Evolutionary conservation across 2,329 filamentous ascomycete species (phyloP).

Genomic region (Sodiomyces alkalinus): DNA sequence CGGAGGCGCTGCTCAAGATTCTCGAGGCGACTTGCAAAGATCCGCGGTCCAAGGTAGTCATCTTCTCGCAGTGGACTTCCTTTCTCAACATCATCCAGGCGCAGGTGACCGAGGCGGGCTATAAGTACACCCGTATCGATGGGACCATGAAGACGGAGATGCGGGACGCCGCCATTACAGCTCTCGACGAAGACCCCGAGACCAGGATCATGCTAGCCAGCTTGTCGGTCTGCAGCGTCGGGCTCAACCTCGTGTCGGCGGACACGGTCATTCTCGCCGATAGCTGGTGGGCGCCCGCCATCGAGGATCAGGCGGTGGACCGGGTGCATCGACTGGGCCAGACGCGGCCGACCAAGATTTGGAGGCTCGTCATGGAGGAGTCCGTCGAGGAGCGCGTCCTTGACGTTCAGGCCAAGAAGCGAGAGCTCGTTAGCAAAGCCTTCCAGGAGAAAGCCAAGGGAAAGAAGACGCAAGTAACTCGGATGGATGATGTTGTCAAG

Average conservation of each 20-base stretch:
- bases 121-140: slow-evolving; percentile 59
- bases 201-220: slow-evolving; percentile 70
- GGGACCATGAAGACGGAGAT: slow-evolving; percentile 57
- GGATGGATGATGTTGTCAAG: slow-evolving; percentile 39
- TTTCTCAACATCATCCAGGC: slow-evolving; percentile 59
- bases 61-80: slow-evolving; percentile 66
- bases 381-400: slow-evolving; percentile 72
- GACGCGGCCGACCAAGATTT: slow-evolving; percentile 62
- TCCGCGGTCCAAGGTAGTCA: slow-evolving; percentile 48
- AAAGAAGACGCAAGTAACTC: slow-evolving; percentile 40
- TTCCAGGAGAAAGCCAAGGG: slow-evolving; percentile 56
- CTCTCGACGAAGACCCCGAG: slow-evolving; percentile 49
- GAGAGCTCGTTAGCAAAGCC: slow-evolving; percentile 60
- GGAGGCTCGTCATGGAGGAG: slow-evolving; percentile 65
- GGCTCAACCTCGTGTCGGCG: slow-evolving; percentile 71
- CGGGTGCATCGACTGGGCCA: slow-evolving; percentile 79
- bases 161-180: slow-evolving; percentile 57
- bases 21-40: slow-evolving; percentile 53
- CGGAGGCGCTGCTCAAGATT: slow-evolving; percentile 63
- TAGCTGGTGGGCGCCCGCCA: slow-evolving; percentile 82
- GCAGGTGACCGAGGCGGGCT: slow-evolving; percentile 44
- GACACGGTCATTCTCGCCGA: slow-evolving; percentile 76
- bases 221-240: slow-evolving; percentile 69
- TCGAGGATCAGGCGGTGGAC: slow-evolving; percentile 84
- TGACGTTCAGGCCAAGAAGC: slow-evolving; percentile 63